Evolutionary conservation across 805 yeast genomes (phyloP).

Genomic region (Ogataea philodendri): DNA sequence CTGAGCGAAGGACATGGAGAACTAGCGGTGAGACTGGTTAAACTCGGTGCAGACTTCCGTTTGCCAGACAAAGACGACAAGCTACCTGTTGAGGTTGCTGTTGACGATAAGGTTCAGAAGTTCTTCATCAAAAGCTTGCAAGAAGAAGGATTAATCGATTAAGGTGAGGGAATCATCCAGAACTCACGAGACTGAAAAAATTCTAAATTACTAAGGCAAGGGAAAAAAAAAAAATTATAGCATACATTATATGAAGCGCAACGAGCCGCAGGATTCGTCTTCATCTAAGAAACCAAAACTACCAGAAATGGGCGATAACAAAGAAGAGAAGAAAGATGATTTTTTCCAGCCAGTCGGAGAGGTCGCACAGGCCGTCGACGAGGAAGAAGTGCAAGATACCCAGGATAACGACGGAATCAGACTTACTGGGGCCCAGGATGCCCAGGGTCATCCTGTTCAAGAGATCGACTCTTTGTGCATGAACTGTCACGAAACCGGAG

Average conservation of each 20-base stretch:
- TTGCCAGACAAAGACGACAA: conserved; percentile 50
- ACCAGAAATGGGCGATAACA: conserved; percentile 20
- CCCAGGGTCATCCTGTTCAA: conserved; percentile 91
- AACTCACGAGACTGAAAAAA: conserved; percentile 1
- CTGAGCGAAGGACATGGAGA: conserved; percentile 87
- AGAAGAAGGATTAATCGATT: conserved; percentile 22
- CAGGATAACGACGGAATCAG: conserved; percentile 45
- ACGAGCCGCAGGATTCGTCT: conserved; percentile 14
- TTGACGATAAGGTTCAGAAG: conserved; percentile 48
- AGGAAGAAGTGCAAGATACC: conserved; percentile 28
- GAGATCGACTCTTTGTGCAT: conserved; percentile 93
- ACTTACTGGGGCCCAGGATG: conserved; percentile 75
- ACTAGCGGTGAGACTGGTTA: conserved; percentile 58
- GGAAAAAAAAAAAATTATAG: conserved; percentile 2
- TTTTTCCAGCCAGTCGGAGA: conserved; percentile 61
- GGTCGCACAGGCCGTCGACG: conserved; percentile 48
- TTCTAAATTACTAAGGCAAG: too few relatives aligned
- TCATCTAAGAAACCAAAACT: conserved; percentile 30
- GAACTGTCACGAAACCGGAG: conserved; percentile 88
- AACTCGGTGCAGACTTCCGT: conserved; percentile 63
- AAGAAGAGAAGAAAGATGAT: conserved; percentile 34
- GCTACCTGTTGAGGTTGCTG: conserved; percentile 53
- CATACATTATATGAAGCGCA: conserved; percentile 15
- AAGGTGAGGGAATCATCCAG: conserved; percentile 4
- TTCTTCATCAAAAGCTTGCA: conserved; percentile 34